Conservation (phyloP, 257 asterid genomes). For the Asclepias syriaca region DNA sequence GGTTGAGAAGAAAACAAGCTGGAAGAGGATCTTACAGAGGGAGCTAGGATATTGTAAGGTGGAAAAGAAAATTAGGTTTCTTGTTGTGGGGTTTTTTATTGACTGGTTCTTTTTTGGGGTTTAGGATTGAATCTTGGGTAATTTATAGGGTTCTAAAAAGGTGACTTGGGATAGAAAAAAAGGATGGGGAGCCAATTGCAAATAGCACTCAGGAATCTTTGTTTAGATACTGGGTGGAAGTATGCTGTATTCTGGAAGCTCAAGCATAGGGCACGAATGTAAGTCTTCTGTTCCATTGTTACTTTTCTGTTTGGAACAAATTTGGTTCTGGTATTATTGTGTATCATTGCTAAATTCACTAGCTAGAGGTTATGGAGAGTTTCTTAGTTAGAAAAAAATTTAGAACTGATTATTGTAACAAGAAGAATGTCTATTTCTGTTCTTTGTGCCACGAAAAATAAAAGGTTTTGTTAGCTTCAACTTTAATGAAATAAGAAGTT, state of each 20-base stretch:
- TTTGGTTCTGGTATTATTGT: background rate
- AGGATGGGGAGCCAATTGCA: conserved; percentile 72
- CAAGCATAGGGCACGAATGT: conserved; percentile 70
- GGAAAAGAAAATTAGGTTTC: conserved; percentile 27
- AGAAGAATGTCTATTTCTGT: background rate
- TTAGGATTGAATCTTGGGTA: conserved; percentile 37
- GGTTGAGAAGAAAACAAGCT: conserved; percentile 96
- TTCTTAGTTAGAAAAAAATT: background rate
- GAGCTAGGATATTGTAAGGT: conserved; percentile 53
- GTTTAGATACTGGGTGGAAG: conserved; percentile 74
- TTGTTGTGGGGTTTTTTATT: conserved; percentile 37
- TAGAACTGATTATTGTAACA: background rate
- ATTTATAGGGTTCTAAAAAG: conserved; percentile 12
- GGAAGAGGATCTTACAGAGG: conserved; percentile 99
- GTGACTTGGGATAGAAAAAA: conserved; percentile 24
- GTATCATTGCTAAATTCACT: background rate
- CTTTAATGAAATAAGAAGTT: background rate
- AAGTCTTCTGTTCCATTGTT: conserved; percentile 32
- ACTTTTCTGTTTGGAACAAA: background rate
- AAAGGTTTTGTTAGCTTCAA: background rate
- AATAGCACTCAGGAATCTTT: conserved; percentile 65
- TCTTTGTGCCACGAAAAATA: background rate
- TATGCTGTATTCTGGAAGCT: conserved; percentile 96
- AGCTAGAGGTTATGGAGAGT: background rate
- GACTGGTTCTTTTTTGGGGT: conserved; percentile 34